Evolutionary conservation across 192 early-diverging fungal species (phyloP).

Genomic region (Linnemannia zychae): DNA sequence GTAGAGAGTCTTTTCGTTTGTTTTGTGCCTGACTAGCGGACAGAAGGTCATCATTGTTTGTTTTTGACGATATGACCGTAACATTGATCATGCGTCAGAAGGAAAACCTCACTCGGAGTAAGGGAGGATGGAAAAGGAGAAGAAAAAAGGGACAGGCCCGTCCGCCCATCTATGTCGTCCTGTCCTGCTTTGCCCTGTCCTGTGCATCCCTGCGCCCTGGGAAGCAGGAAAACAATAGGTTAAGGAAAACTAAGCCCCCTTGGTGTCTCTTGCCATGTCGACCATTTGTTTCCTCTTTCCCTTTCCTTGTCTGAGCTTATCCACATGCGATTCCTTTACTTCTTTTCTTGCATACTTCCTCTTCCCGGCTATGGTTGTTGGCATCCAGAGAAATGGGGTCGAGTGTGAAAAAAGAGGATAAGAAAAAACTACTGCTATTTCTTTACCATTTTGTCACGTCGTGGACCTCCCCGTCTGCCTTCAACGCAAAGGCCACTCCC

Average conservation of each 20-base stretch:
- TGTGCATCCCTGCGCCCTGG: not conserved
- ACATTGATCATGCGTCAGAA: not conserved
- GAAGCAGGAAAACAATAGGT: not conserved
- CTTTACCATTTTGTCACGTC: slow-evolving; percentile 64
- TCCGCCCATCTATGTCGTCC: not conserved
- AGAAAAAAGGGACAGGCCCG: not conserved
- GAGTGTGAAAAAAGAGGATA: not conserved
- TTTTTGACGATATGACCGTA: not conserved
- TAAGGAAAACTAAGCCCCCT: not conserved
- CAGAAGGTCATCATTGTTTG: not conserved
- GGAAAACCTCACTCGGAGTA: not conserved
- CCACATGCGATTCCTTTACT: not conserved
- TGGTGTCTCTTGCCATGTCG: not conserved
- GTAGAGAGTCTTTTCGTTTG: not conserved
- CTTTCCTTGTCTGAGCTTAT: not conserved
- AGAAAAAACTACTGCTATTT: not conserved
- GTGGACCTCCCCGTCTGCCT: slow-evolving; percentile 59
- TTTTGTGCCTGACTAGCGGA: not conserved
- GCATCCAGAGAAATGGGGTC: not conserved
- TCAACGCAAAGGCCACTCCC: slow-evolving; percentile 63
- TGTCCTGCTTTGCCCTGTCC: not conserved
- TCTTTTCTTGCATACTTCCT: not conserved
- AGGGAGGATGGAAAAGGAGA: not conserved
- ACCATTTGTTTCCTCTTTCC: not conserved
- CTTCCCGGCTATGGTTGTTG: not conserved